Conservation (phyloP, 768 basidiomycete genomes). For the Hygrocybe punicea region DNA sequence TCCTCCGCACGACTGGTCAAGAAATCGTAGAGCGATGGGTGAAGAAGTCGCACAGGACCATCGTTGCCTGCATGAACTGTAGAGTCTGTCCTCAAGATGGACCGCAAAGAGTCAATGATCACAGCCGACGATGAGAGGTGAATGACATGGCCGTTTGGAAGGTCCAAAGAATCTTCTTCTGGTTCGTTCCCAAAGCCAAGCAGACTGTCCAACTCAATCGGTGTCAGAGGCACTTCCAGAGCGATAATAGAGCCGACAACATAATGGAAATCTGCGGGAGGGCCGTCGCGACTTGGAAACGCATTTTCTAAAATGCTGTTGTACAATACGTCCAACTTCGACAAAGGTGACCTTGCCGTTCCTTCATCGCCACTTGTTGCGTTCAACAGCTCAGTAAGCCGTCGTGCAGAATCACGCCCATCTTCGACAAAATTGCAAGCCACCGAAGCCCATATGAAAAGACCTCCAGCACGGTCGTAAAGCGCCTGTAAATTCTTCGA, state of each 20-base stretch:
- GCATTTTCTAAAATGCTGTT: neutral
- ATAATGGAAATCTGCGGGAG: slow-evolving; percentile 1
- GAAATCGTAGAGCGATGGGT: slow-evolving; percentile 35
- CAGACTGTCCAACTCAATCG: neutral
- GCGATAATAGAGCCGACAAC: slow-evolving; percentile 6
- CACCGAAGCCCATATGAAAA: too few species aligned
- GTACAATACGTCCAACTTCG: slow-evolving; percentile 1
- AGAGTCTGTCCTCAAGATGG: neutral
- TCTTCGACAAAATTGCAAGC: slow-evolving; percentile 15
- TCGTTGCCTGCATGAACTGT: neutral
- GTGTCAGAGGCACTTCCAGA: neutral
- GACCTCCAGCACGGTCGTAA: too few species aligned
- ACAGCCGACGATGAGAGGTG: neutral
- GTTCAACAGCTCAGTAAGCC: neutral
- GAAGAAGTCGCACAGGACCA: slow-evolving; percentile 27
- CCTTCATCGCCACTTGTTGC: neutral
- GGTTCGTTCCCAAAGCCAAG: slow-evolving; percentile 2
- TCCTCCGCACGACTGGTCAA: slow-evolving; percentile 17
- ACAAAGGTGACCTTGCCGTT: neutral
- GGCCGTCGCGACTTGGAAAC: neutral
- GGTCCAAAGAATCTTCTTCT: neutral
- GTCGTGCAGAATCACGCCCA: neutral
- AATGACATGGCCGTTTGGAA: neutral
- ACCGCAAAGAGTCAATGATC: neutral
- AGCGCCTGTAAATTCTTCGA: too few species aligned